Evolutionary conservation across 148 eudicot genomes (phyloP).

Genomic region (Rhododendron ferrugineum): DNA sequence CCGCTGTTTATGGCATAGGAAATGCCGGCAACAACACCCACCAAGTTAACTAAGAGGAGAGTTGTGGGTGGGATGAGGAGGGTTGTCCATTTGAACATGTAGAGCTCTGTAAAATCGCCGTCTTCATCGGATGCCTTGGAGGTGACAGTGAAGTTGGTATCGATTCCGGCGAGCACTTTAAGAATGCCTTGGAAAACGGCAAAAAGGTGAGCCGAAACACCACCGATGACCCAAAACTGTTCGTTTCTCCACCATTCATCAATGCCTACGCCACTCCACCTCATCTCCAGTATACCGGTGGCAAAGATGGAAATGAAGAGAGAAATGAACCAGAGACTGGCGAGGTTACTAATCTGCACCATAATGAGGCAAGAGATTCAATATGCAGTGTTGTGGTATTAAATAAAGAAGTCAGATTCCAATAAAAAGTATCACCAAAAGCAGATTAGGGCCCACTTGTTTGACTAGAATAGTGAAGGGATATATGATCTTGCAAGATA

Average conservation of each 20-base stretch:
- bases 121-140: constrained; percentile 72
- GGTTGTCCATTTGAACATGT: constrained; percentile 78
- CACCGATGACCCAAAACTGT: constrained; percentile 89
- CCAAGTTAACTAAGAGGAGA: constrained; percentile 63
- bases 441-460: not conserved
- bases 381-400: not conserved
- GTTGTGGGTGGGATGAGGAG: constrained; percentile 78
- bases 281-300: constrained; percentile 68
- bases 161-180: constrained; percentile 69
- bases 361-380: not conserved
- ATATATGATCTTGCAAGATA: not conserved
- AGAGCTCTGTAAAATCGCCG: constrained; percentile 70
- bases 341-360: constrained; percentile 62
- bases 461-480: not conserved
- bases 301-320: constrained; percentile 69
- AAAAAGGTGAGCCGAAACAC: constrained; percentile 67
- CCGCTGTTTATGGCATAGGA: constrained; percentile 74
- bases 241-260: constrained; percentile 89
- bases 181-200: constrained; percentile 77
- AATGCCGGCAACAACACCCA: constrained; percentile 70
- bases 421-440: not conserved
- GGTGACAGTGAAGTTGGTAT: constrained; percentile 79
- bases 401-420: not conserved
- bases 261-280: constrained; percentile 80
- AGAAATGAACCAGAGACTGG: constrained; percentile 67